Percentiles rank a stretch among this genome's conserved stretches.
These are phyloP conservation scores for Trichoderma sp. DNA, from an alignment of 2,329 filamentous ascomycete genomes.

Conservation along the genomic window DNA sequence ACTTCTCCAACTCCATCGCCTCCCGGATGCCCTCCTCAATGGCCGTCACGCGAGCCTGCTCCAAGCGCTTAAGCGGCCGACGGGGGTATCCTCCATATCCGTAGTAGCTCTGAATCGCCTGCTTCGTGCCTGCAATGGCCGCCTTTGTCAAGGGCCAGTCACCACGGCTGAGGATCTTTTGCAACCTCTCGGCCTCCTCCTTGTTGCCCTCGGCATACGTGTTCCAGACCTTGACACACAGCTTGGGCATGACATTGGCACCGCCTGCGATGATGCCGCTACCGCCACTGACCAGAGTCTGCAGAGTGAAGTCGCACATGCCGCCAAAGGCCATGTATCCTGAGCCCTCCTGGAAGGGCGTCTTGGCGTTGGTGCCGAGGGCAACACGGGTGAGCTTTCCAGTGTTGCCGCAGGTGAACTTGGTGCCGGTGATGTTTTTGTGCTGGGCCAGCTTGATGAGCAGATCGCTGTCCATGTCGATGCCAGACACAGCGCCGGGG, in stretches of 20 bases:
- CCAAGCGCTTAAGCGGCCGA: slow-evolving; percentile 65
- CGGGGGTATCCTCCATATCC: slow-evolving; percentile 78
- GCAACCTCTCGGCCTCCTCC: slow-evolving; percentile 70
- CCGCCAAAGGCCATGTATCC: slow-evolving; percentile 85
- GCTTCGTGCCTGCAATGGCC: slow-evolving; percentile 83
- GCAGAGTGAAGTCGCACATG: slow-evolving; percentile 82
- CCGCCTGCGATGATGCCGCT: slow-evolving; percentile 82
- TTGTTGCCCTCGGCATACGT: slow-evolving; percentile 69
- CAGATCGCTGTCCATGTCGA: slow-evolving; percentile 87
- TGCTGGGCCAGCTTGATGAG: slow-evolving; percentile 76
- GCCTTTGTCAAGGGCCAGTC: slow-evolving; percentile 83
- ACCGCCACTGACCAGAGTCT: slow-evolving; percentile 75
- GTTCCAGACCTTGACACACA: slow-evolving; percentile 75
- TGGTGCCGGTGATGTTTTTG: slow-evolving; percentile 81
- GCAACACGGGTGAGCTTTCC: slow-evolving; percentile 85
- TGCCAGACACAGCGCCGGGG: slow-evolving; percentile 78
- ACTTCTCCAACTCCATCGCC: slow-evolving; percentile 63
- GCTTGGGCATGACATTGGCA: slow-evolving; percentile 81
- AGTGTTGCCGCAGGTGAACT: slow-evolving; percentile 89
- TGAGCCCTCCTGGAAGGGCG: slow-evolving; percentile 54
- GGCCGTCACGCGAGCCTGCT: slow-evolving; percentile 50
- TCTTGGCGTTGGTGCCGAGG: slow-evolving; percentile 66
- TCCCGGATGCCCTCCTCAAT: slow-evolving; percentile 58
- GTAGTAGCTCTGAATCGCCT: slow-evolving; percentile 73
- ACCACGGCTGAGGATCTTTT: slow-evolving; percentile 72